A percentile compares a stretch with the other conserved stretches of the same genome.
These are phyloP conservation scores for Rhizopogon sp. DNA, from an alignment of 768 basidiomycete species.

Conservation along the genomic window DNA sequence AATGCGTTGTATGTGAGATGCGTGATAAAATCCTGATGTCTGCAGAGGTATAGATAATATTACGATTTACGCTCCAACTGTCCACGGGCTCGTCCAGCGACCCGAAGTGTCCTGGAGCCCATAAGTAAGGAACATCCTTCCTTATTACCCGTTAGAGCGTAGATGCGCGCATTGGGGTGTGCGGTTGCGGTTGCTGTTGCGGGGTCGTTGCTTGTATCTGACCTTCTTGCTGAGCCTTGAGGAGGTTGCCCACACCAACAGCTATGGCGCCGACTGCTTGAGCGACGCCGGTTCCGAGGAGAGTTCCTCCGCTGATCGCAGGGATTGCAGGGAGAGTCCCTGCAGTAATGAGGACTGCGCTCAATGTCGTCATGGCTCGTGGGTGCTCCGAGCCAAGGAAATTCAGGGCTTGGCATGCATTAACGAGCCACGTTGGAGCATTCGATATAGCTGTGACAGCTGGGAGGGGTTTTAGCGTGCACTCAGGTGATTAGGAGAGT, in stretches of 20 bases:
- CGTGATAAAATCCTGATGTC: background rate
- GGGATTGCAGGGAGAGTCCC: slow-evolving; percentile 73
- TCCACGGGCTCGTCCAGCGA: slow-evolving; percentile 19
- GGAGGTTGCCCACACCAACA: slow-evolving; percentile 60
- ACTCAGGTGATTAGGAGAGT: background rate
- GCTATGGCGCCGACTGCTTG: slow-evolving; percentile 80
- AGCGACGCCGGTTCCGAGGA: slow-evolving; percentile 67
- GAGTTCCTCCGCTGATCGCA: slow-evolving; percentile 63
- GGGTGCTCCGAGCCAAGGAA: slow-evolving; percentile 74
- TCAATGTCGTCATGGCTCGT: slow-evolving; percentile 66
- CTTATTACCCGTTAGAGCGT: slow-evolving; percentile 20
- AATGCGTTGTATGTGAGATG: background rate
- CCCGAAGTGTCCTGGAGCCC: slow-evolving; percentile 1
- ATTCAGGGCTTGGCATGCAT: slow-evolving; percentile 71
- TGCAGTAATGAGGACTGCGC: slow-evolving; percentile 75
- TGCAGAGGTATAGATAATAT: slow-evolving; percentile 18
- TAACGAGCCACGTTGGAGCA: slow-evolving; percentile 72
- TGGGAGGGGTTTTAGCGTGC: slow-evolving; percentile 9
- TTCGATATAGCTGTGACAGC: slow-evolving; percentile 44
- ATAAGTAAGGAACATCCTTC: background rate
- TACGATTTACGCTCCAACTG: slow-evolving; percentile 12
- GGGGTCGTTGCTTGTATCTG: slow-evolving; percentile 19
- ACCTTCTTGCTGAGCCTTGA: slow-evolving; percentile 44
- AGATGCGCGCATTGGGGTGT: slow-evolving; percentile 23
- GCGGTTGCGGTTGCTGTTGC: slow-evolving; percentile 23